A percentile compares a stretch with the other conserved stretches of the same genome.
Evolutionary conservation across 345 rosid species (phyloP).

Genomic region (Lagerstroemia speciosa): DNA sequence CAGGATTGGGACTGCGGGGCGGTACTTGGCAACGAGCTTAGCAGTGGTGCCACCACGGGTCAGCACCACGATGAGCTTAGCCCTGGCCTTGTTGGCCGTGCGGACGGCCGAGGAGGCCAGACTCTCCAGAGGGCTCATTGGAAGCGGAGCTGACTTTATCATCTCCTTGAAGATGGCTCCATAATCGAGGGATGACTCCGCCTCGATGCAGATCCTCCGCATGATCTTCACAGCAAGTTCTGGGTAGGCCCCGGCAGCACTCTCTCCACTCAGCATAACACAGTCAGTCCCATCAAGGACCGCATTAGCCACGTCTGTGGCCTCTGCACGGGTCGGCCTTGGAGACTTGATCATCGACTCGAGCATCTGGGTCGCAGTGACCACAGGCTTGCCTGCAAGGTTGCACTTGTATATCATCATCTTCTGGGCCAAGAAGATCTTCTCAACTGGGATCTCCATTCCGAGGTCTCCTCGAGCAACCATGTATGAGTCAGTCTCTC

Average conservation of each 20-base stretch:
- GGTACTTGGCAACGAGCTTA: slow-evolving; percentile 81
- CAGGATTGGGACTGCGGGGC: slow-evolving; percentile 89
- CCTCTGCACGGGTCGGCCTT: slow-evolving; percentile 87
- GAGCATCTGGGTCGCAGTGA: slow-evolving; percentile 89
- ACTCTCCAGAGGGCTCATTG: slow-evolving; percentile 93
- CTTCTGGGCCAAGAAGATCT: slow-evolving; percentile 86
- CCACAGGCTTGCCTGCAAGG: slow-evolving; percentile 84
- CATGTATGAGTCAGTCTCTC: slow-evolving; percentile 89
- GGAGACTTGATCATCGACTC: slow-evolving; percentile 97
- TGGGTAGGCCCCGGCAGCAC: slow-evolving; percentile 84
- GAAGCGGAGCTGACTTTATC: slow-evolving; percentile 81
- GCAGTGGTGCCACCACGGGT: slow-evolving; percentile 91
- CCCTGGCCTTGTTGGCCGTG: slow-evolving; percentile 79
- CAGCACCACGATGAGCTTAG: slow-evolving; percentile 76
- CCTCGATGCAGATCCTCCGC: slow-evolving; percentile 74
- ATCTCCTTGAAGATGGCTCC: slow-evolving; percentile 70
- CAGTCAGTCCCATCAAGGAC: slow-evolving; percentile 90
- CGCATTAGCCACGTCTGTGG: slow-evolving; percentile 90
- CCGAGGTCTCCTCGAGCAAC: slow-evolving; percentile 97
- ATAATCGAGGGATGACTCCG: slow-evolving; percentile 81
- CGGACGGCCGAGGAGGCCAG: slow-evolving; percentile 92
- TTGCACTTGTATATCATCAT: slow-evolving; percentile 97
- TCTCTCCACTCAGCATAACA: slow-evolving; percentile 91
- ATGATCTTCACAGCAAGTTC: slow-evolving; percentile 82
- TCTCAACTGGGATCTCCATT: slow-evolving; percentile 92